Evolutionary conservation across 306 rosid species (phyloP).

Genomic region (Quillaja saponaria): DNA sequence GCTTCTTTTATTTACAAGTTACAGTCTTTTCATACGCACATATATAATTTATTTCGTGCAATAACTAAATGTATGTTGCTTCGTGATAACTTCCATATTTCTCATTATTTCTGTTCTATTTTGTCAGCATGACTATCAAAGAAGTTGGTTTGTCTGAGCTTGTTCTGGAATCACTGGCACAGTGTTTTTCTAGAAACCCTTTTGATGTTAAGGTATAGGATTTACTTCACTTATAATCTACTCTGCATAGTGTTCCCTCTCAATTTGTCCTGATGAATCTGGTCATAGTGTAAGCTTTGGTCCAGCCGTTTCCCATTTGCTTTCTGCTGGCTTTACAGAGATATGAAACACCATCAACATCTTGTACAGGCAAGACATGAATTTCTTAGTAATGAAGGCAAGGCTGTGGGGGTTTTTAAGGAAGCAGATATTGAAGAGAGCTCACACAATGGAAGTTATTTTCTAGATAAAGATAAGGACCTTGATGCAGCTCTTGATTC

Average conservation of each 20-base stretch:
- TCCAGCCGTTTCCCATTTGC: constrained; percentile 91
- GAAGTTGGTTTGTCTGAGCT: constrained; percentile 74
- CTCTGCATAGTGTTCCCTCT: constrained; percentile 33
- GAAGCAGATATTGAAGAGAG: constrained; percentile 51
- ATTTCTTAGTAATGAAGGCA: constrained; percentile 55
- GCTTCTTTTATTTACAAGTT: constrained; percentile 6
- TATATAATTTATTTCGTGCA: too few relatives aligned
- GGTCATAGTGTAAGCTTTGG: constrained; percentile 74
- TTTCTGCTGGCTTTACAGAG: constrained; percentile 95
- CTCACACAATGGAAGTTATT: constrained; percentile 56
- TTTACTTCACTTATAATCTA: constrained; percentile 20
- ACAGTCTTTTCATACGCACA: constrained; percentile 1
- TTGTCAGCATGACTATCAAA: constrained; percentile 71
- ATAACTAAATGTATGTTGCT: neutral
- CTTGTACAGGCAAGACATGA: constrained; percentile 98
- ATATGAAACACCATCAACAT: constrained; percentile 89
- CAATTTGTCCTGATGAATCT: constrained; percentile 50
- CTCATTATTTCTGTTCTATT: constrained; percentile 32
- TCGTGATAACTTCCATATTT: constrained; percentile 29
- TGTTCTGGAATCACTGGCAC: constrained; percentile 74
- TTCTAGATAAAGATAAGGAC: constrained; percentile 94
- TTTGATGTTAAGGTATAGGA: constrained; percentile 71
- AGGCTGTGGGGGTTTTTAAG: constrained; percentile 50
- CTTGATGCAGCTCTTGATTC: constrained; percentile 97
- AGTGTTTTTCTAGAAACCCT: constrained; percentile 75